Conservation (phyloP, 768 basidiomycete species). For the Porphyrellus cyaneotinctus region DNA sequence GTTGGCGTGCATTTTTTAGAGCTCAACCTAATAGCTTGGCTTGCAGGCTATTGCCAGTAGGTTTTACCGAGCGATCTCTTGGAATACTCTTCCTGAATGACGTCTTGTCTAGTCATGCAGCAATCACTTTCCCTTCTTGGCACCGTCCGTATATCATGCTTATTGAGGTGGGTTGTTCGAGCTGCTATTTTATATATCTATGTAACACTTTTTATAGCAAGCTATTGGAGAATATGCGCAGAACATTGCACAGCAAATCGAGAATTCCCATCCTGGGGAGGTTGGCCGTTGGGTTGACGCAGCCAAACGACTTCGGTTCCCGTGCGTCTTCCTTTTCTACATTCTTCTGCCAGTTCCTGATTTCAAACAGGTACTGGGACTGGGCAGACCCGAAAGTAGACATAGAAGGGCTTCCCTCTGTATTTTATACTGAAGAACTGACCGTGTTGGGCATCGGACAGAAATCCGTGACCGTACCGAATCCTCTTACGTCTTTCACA, state of each 20-base stretch:
- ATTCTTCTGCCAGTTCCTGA: not conserved
- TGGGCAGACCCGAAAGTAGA: constrained; percentile 24
- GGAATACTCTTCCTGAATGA: not conserved
- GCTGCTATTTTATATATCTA: not conserved
- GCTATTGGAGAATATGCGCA: constrained; percentile 24
- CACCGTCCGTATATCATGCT: constrained; percentile 29
- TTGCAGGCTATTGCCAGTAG: constrained; percentile 28
- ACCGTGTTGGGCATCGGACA: constrained; percentile 3
- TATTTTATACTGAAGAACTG: constrained; percentile 17
- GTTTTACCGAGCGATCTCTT: not conserved
- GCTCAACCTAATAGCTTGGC: not conserved
- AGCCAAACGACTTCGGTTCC: constrained; percentile 26
- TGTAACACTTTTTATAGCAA: constrained; percentile 18
- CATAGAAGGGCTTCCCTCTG: constrained; percentile 18
- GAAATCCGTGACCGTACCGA: constrained; percentile 9
- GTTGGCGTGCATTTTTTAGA: not conserved
- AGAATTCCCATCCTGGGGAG: constrained; percentile 17
- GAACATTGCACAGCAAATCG: constrained; percentile 24
- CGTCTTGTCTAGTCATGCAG: constrained; percentile 14
- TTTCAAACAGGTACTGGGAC: constrained; percentile 25
- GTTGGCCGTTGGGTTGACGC: constrained; percentile 15
- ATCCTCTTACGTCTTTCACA: constrained; percentile 18
- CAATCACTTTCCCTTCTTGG: constrained; percentile 24
- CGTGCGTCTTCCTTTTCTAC: constrained; percentile 15
- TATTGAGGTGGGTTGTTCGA: constrained; percentile 16